Evolutionary conservation across 192 early-diverging fungal species (phyloP), one percentile per base, ranked within the genome.

Genomic region (Oehlia diaphana): DNA sequence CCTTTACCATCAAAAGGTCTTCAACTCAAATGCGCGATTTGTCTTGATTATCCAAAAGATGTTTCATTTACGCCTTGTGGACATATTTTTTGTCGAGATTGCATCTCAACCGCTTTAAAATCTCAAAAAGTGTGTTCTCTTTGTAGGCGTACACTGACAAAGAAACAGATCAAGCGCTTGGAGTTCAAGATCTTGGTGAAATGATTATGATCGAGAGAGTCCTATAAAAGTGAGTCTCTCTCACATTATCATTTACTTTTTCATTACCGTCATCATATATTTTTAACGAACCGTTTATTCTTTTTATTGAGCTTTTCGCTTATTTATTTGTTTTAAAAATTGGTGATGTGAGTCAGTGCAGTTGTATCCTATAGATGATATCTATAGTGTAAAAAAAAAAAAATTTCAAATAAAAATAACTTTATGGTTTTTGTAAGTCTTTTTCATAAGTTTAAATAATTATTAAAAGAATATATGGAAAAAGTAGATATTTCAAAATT

Each of bases 121-220:
- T 19, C 66, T 35, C 77, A 78, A 39, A 67, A 37, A 62, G 69
- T 78, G 77, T 78, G 77, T 21, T 65, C 77, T 16, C 65, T 78
- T 21, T 78, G 77, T 14, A 44, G 77, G 21, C 14, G 19, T 58
- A 14, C 53, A 58, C 6, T 58, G 19, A 21, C 53, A 58, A 58
- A 58, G 19, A 58, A 58, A 58, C 53, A 58, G 53, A 58, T 58
- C 53, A 58, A 58, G 53, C 53, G 53, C 16, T 58, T 58, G 5
- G 53, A 58, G 16, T 58, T 58, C 53, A 58, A 58, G 53, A 21
- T 58, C 19, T 58, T 21, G 53, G 1, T 21, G 53, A 21, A 58
- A 58, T 16, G 16, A 58, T 58, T 58, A 58, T 58, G 1, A 58
- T 58, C 19, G 19, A 19, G 19, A 58, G 19, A 58, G 7, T 7